Evolutionary conservation across 305 asterid genomes (phyloP), one percentile per base, ranked within the genome.

Genomic region (Plantago lanceolata): DNA sequence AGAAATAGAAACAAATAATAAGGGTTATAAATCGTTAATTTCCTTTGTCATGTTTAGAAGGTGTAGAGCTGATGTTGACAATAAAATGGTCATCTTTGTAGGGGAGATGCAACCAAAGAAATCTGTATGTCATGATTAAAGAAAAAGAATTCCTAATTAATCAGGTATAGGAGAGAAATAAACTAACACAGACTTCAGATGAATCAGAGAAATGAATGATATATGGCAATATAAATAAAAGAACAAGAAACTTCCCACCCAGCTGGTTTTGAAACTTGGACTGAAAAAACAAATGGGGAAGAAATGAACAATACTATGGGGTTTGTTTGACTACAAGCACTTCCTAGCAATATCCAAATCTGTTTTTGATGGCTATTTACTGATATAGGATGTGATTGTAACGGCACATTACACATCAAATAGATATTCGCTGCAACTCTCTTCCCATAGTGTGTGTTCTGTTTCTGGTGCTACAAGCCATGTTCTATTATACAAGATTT

Each of bases 1-100:
- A 76, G 63, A 57, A 51, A 57, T 20, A 45, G 51, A 65, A 53
- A 57, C 62, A 51, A 65, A 57, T 68, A 57, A 35, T n/a, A n/a
- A n/a, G n/a, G n/a, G n/a, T 62, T 31, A 12, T 40, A 40, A 40
- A 40, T 40, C 11, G 15, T 40, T 2, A 40, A 40, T 2, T 40
- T 9, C 11, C 45, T 37, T 37, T 37, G 1, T 3, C 28, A 9
- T 4, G 11, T 11, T 2, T 40, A 40, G 3, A 40, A 40, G 15
- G 45, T 40, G 45, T 15, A 40, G 5, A 55, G 60, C 43, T 15
- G 40, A 55, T 55, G 18, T 24, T 55, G 12, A 37, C 60, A 28
- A 40, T 12, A 40, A 1, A 9, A 3, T 40, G 14, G 9, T 8
- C 44, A 40, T 11, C 13, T 40, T 40, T 40, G 15, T 40, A 12